Evolutionary conservation across 768 basidiomycete genomes (phyloP), one percentile per base, ranked within the genome.

Genomic region (Cubamyces lactineus): DNA sequence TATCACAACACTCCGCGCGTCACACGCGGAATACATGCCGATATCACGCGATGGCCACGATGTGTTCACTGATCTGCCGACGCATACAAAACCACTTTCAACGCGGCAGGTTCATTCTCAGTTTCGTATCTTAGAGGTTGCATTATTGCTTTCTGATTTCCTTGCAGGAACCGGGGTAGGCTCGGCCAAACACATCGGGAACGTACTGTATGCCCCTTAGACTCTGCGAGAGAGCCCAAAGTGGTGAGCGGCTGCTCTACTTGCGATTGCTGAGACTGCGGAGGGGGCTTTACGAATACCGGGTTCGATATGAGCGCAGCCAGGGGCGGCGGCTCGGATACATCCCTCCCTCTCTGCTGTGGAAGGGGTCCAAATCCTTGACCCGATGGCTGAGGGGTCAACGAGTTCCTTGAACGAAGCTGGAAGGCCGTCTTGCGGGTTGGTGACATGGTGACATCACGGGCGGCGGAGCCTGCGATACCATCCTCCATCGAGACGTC

Each of bases 271-370:
- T 45, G 48, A 23, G 47, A 3, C 54, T 73, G 66, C 30, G 71
- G 70, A 5, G 89, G 88, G 0, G 85, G 81, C 65, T 82, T 88
- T 15, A 92, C 81, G 69, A 91, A 92, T 58, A 82, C 78, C 21
- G 90, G 90, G 68, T 88, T 86, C 28, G 84, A 80, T 61, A 80
- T 78, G 42, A 92, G 81, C 54, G 82, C 64, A 28, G 80, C 79
- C 30, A 92, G 73, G 5, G 88, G 80, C 26, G 91, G 91, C 6
- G 91, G 91, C 65, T 91, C 89, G 21, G 88, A 87, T 38, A 75
- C 72, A 64, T 87, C 83, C 66, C 86, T 76, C 59, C 74, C 75
- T 17, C 76, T 75, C 45, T 75, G 73, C 19, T 73, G 70, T 9
- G 76, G 78, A 26, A 73, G 71, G 15, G 82, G 81, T 53, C 81